Evolutionary conservation across 352 stramenopile species (phyloP).

Genomic region (Globisporangium ultimum): DNA sequence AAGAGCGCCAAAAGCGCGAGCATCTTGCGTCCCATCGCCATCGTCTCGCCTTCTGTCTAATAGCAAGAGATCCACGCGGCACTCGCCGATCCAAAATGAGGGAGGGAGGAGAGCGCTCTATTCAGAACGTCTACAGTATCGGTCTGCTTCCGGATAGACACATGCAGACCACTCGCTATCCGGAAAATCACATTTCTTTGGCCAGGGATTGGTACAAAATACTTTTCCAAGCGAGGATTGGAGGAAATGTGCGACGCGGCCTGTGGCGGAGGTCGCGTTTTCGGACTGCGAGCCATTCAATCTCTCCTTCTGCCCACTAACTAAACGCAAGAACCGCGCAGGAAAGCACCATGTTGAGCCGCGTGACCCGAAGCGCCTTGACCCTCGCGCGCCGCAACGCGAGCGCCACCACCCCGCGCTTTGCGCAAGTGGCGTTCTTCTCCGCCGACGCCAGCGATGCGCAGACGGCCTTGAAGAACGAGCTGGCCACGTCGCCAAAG

Average conservation of each 20-base stretch:
- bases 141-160: slow-evolving; percentile 10
- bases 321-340: not conserved
- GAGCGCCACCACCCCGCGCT: slow-evolving; percentile 30
- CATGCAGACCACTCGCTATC: slow-evolving; percentile 1
- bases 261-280: slow-evolving; percentile 5
- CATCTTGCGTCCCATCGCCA: slow-evolving; percentile 21
- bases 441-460: slow-evolving; percentile 37
- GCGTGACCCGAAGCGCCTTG: slow-evolving; percentile 67
- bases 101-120: slow-evolving; percentile 1
- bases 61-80: slow-evolving; percentile 17
- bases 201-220: slow-evolving; percentile 1
- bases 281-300: slow-evolving; percentile 18
- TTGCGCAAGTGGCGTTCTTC: slow-evolving; percentile 59
- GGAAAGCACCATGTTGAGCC: slow-evolving; percentile 49
- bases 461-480: slow-evolving; percentile 39
- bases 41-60: slow-evolving; percentile 9
- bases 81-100: slow-evolving; percentile 9
- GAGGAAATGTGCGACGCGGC: slow-evolving; percentile 3
- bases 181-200: slow-evolving; percentile 3
- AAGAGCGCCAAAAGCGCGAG: slow-evolving; percentile 27
- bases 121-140: not conserved
- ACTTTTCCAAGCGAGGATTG: not conserved
- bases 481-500: slow-evolving; percentile 71
- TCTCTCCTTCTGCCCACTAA: slow-evolving; percentile 11
- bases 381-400: slow-evolving; percentile 46